phyloP scores from a whole-genome alignment of 768 basidiomycete genomes.

The Auricularia sp. region DNA sequence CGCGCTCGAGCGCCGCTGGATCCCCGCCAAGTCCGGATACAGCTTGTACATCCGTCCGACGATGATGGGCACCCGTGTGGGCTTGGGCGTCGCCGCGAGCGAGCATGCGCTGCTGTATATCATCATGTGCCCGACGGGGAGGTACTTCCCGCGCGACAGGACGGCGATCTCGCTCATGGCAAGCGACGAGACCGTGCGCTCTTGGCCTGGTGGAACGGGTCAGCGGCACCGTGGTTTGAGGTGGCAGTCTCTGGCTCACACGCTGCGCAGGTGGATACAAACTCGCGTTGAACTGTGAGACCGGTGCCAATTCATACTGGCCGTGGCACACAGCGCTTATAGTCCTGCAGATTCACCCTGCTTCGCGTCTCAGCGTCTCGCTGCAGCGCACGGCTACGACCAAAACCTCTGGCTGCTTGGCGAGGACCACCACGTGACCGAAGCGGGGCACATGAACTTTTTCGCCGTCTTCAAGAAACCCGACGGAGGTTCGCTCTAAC shows the following conservation, averaged over 20 bases:
- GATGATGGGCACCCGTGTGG: slow-evolving; percentile 38
- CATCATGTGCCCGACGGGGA: slow-evolving; percentile 57
- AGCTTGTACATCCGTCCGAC: slow-evolving; percentile 85
- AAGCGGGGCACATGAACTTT: slow-evolving; percentile 76
- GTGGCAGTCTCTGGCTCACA: neutral
- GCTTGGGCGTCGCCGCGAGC: slow-evolving; percentile 55
- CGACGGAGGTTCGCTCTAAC: slow-evolving; percentile 39
- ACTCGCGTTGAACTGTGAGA: slow-evolving; percentile 46
- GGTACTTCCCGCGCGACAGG: slow-evolving; percentile 40
- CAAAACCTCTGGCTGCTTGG: slow-evolving; percentile 76
- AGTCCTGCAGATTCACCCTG: slow-evolving; percentile 32
- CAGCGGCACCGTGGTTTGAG: neutral
- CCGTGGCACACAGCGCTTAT: neutral
- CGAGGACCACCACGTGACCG: slow-evolving; percentile 36
- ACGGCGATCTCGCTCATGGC: slow-evolving; percentile 48
- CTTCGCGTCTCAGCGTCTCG: slow-evolving; percentile 55
- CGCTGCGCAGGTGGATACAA: slow-evolving; percentile 35
- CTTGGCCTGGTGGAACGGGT: slow-evolving; percentile 70
- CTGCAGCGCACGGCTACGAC: slow-evolving; percentile 57
- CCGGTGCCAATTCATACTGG: neutral
- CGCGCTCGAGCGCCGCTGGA: slow-evolving; percentile 69
- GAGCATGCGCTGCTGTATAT: slow-evolving; percentile 79
- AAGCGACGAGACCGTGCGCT: slow-evolving; percentile 74
- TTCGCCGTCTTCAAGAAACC: slow-evolving; percentile 54
- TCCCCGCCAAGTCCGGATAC: slow-evolving; percentile 61